phyloP scores from a whole-genome alignment of 2,329 filamentous ascomycete species.

The Penicillium concentricum region DNA sequence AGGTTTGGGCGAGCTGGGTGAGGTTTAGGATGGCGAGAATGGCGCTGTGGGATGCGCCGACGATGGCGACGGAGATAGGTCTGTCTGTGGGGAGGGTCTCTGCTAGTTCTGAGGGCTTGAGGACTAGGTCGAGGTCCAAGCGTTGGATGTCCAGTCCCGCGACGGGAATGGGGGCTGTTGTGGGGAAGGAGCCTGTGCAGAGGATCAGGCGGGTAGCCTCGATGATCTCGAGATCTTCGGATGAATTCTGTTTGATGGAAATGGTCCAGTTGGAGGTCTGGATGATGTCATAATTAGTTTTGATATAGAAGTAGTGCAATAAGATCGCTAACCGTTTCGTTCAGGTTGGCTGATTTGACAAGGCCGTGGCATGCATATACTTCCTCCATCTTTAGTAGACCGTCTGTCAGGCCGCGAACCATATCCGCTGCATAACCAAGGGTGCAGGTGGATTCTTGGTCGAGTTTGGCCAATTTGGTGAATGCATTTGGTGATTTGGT shows the following conservation, averaged over 20 bases:
- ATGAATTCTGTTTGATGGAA: conserved; percentile 29
- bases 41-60: conserved; percentile 64
- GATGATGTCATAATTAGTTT: conserved; percentile 12
- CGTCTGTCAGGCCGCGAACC: conserved; percentile 47
- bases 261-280: conserved; percentile 34
- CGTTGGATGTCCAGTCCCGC: conserved; percentile 40
- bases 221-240: conserved; percentile 32
- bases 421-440: conserved; percentile 60
- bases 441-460: conserved; percentile 58
- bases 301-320: not conserved
- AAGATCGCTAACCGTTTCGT: conserved; percentile 27
- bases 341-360: conserved; percentile 35
- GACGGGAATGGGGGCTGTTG: conserved; percentile 45
- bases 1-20: conserved; percentile 51
- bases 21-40: conserved; percentile 64
- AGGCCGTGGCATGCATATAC: conserved; percentile 35
- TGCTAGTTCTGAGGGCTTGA: conserved; percentile 54
- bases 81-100: conserved; percentile 39
- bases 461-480: conserved; percentile 52
- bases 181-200: conserved; percentile 59
- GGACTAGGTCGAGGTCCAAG: conserved; percentile 56
- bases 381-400: conserved; percentile 38
- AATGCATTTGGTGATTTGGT: conserved; percentile 55
- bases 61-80: conserved; percentile 52
- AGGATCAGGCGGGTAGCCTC: conserved; percentile 52